A percentile compares a stretch with the other conserved stretches of the same genome.
These are phyloP conservation scores for Conidiobolus incongruus DNA, from an alignment of 371 early-diverging fungal genomes.

Conservation along the genomic window DNA sequence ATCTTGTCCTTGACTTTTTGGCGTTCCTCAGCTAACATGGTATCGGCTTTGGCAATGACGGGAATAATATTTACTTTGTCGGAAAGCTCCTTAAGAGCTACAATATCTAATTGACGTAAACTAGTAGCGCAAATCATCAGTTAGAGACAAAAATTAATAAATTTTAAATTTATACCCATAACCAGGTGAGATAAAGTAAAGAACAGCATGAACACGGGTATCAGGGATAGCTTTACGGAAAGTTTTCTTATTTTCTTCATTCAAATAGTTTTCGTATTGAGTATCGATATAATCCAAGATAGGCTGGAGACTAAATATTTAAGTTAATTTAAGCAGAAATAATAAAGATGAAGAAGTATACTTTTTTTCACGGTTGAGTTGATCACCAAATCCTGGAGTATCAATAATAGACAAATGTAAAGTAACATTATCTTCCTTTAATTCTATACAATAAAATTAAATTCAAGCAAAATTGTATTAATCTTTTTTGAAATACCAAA, in stretches of 20 bases:
- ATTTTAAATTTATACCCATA: no score
- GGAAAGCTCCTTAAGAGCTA: conserved; percentile 57
- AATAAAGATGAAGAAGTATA: conserved; percentile 10
- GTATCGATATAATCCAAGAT: conserved; percentile 77
- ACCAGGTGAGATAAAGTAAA: conserved; percentile 89
- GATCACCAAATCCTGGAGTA: conserved; percentile 91
- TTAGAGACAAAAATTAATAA: no score
- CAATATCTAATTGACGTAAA: conserved; percentile 75
- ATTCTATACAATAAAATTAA: no score
- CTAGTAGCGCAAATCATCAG: no score
- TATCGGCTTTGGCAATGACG: conserved; percentile 50
- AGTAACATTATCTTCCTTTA: conserved; percentile 87
- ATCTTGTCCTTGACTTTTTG: conserved; percentile 27
- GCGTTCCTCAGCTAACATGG: conserved; percentile 37
- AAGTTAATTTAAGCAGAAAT: neutral
- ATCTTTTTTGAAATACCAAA: conserved; percentile 26
- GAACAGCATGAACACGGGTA: conserved; percentile 81
- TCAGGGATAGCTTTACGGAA: conserved; percentile 42
- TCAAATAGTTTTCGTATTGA: conserved; percentile 72
- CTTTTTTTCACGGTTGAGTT: conserved; percentile 52
- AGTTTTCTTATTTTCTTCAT: conserved; percentile 75
- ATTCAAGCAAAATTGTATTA: no score
- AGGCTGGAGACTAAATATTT: conserved; percentile 29
- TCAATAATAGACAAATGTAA: conserved; percentile 75
- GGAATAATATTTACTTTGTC: conserved; percentile 76